Evolutionary conservation across 805 yeast species (phyloP), one percentile per base, ranked within the genome.

Genomic region (Yarrowia divulgata): DNA sequence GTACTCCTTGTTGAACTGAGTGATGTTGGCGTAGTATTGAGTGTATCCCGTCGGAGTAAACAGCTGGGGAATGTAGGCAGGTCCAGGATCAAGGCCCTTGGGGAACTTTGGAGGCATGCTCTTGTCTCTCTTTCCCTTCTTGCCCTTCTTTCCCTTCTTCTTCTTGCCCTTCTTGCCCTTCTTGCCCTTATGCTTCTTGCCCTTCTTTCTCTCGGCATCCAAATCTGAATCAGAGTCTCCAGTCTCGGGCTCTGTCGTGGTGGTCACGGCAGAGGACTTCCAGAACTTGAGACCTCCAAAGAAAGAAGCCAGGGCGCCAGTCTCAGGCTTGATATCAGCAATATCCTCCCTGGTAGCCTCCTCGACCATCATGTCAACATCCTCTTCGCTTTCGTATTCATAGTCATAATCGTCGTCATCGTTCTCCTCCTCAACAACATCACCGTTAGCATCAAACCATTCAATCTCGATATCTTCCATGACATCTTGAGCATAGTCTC

Each of bases 21-120:
- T 77, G 71, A 91, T 81, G 76, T 91, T 91, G n/a, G 88, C 83
- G 76, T 81, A 91, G 76, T 88, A 91, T 75, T 90, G 96, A 0
- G 87, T 87, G 77, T 88, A 92, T 70, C 86, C 80, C 48, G 85
- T 83, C 0, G 97, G 97, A 0, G 94, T 82, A 72, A 90, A 90
- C 40, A 87, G 75, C 79, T 91, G 96, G 1, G 88, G 85, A 1
- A 79, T 78, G 75, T 88, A 90, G 0, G 89, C 97, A 1, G 97
- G 97, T 0, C 97, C 97, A 46, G 88, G 76, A 0, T 85, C 82
- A 23, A 80, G 69, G 14, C 78, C 76, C 1, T 72, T 73, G 5
- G 95, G 94, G 85, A 83, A 88, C 78, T 80, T 67, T 81, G 85
- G 48, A 83, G 97, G 81, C 80, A 84, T 69, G 0, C 94, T 85